Base-by-base conservation (phyloP, 345 rosid species). In the Pugionium dolabratum region DNA sequence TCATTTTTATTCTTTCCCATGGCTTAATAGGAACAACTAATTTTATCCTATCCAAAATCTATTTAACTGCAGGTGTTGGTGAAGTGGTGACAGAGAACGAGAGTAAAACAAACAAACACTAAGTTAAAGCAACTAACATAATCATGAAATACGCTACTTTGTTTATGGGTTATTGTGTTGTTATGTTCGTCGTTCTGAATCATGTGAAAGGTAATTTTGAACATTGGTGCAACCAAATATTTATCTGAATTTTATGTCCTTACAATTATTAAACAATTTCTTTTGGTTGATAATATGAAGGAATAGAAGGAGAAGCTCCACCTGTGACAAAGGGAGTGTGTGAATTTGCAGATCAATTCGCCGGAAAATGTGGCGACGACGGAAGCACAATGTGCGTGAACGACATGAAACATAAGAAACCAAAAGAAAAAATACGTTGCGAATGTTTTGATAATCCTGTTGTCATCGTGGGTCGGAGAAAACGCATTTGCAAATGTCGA, bases 401-500 rank as follows among this genome's bases (percentile, higher is more conserved):
- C 29, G 36, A 10, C 3, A 40, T 49, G 44, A 9, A 7, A 25
- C 41, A 51, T 35, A 25, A 41, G 40, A 9, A 25, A 7, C 11
- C 5, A 40, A 9, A 58, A 6, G 1, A 1, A 3, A 34, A 48
- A 9, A 31, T 59, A 26, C 59, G 66, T 26, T 59, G 73, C 48
- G 36, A 42, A 39, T 69, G 73, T 59, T 69, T 50, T 33, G 66
- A 69, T 41, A 32, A 58, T 18, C 73, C 66, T 2, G 5, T n/a
- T 11, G 6, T 49, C 73, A 69, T 57, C 29, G 32, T 59, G 5
- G 59, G 27, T 40, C 29, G 51, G 10, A 37, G 25, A 0, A 69
- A 48, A 50, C 36, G 47, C 25, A 57, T 68, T 2, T 69, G 73
- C 66, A 59, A 36, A 50, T 69, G 73, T 69, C 73, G 66, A 49